Evolutionary conservation across 306 rosid genomes (phyloP), one percentile per base, ranked within the genome.

Genomic region (Neltuma alba): DNA sequence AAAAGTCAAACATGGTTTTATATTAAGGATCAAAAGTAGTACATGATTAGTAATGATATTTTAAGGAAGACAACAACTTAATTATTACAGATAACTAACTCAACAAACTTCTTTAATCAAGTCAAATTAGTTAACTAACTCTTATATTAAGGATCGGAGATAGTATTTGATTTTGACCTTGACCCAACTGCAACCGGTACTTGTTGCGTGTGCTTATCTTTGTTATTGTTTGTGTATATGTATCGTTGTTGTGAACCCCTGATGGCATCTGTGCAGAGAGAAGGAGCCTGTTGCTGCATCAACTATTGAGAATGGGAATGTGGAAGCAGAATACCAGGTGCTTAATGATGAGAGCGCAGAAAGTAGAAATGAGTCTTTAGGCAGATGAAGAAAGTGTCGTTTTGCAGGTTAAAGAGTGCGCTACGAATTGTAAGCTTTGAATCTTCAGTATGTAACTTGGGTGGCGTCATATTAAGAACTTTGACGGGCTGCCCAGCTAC

Each of bases 311-410:
- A 68, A 61, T 70, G 92, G 76, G 58, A 71, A 77, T 79, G 11
- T 62, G 45, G 60, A 79, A 45, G 40, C 57, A 70, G 64, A 76
- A 38, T 89, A 89, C 76, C 85, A 84, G 42, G 76, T 42, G 54
- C 87, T 91, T 44, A 18, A 57, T 15, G 76, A 75, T 60, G 90
- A 84, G 61, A 85, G 30, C 76, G 74, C 77, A 42, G 21, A 58
- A 34, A 33, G 82, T 70, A 75, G 44, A 76, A 71, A 80, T 25
- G 76, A 18, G 67, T 73, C 81, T 75, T 41, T 55, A 38, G 77
- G 54, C 82, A 60, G 82, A 14, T 65, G 63, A 90, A 45, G 52
- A 33, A 50, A 28, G 42, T 63, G 3, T 27, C 18, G 6, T 11
- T 27, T 58, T 52, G 2, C 58, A 20, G 58, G 7, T 52, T 20